Evolutionary conservation across 2,329 filamentous ascomycete species (phyloP), one percentile per base, ranked within the genome.

Genomic region (Clarireedia sp.): DNA sequence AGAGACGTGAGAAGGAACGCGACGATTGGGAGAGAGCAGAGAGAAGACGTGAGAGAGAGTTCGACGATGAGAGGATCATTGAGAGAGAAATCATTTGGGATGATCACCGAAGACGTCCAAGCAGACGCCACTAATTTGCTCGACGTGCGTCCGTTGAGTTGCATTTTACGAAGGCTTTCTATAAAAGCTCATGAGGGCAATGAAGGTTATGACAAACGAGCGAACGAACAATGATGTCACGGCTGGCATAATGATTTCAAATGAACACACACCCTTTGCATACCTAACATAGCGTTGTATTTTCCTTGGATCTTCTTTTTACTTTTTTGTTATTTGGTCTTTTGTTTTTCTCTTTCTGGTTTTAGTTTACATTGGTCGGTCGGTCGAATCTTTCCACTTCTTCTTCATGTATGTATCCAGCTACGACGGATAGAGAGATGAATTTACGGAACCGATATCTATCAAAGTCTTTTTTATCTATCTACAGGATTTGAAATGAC

Each of bases 11-110:
- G 19, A 75, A 74, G 68, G 63, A 66, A 41, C 52, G 65, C 33
- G 62, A 64, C 8, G 62, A 63, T 46, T 64, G 64, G 63, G 77
- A 77, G 50, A 71, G 75, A 46, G 54, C 51, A 23, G 64, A 61
- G 37, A 44, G 57, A 48, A 54, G 62, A 45, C 45, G 63, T 40
- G 57, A 59, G 21, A 51, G 63, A 53, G 64, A 64, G 63, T 76
- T 75, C 61, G 83, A 84, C 41, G 83, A 87, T 53, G 83, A 87
- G 63, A 74, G 78, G 21, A 75, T 85, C 61, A 79, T 82, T 58
- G 86, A 89, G 72, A 79, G 82, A 33, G 86, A 89, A 66, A 75
- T 88, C 53, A 71, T 85, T 48, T 85, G 83, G 63, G 85, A 89
- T 58, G 51, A 54, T 54, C 12, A 37, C 19, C 47, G 43, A 54